These are phyloP conservation scores for Begonia fuchsioides DNA, from an alignment of 306 rosid species.

Conservation along the genomic window DNA sequence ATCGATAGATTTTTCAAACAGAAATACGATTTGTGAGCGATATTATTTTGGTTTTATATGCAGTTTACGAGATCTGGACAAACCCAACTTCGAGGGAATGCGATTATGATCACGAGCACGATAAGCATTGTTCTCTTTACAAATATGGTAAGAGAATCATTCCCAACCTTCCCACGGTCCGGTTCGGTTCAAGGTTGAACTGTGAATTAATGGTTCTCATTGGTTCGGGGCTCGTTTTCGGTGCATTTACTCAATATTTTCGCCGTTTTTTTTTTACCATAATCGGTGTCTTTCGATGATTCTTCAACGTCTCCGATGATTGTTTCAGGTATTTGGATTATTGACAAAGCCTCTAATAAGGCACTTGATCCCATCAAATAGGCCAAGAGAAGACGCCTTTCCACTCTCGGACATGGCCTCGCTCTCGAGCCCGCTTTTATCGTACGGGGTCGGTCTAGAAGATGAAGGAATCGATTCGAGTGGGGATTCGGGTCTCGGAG, in stretches of 20 bases:
- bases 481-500: slow-evolving; percentile 2
- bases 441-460: slow-evolving; percentile 9
- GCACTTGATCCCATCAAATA: slow-evolving; percentile 23
- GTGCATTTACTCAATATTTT: too few species aligned
- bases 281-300: neutral
- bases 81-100: slow-evolving; percentile 31
- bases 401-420: slow-evolving; percentile 8
- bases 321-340: slow-evolving; percentile 47
- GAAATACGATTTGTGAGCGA: too few species aligned
- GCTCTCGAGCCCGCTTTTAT: slow-evolving; percentile 17
- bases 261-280: too few species aligned
- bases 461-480: slow-evolving; percentile 14
- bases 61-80: slow-evolving; percentile 48
- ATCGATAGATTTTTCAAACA: too few species aligned
- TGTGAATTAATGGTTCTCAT: too few species aligned
- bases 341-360: slow-evolving; percentile 41
- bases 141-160: slow-evolving; percentile 26
- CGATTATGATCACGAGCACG: slow-evolving; percentile 53
- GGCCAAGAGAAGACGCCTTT: neutral
- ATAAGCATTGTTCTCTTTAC: slow-evolving; percentile 47
- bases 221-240: too few species aligned
- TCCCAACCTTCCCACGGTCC: neutral
- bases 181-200: too few species aligned
- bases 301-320: too few species aligned
- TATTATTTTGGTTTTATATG: slow-evolving; percentile 2